Conservation (phyloP, 2,329 filamentous ascomycete species). For the Emergomyces pasteurianus region DNA sequence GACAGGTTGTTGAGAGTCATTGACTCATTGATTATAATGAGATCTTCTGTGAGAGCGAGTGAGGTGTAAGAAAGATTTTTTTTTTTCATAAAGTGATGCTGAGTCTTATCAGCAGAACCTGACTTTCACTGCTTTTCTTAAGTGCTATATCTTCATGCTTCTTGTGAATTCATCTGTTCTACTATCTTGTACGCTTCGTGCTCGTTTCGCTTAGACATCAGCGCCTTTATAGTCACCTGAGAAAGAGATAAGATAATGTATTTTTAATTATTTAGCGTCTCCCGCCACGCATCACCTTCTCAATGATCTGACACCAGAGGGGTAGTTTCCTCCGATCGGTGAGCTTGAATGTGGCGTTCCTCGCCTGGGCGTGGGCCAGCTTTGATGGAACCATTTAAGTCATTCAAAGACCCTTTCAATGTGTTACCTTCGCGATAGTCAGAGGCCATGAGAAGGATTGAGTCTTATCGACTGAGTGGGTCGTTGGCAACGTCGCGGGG, state of each 20-base stretch:
- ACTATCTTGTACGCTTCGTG: not conserved
- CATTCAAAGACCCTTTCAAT: not conserved
- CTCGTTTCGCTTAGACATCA: not conserved
- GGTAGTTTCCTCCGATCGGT: not conserved
- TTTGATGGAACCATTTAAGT: not conserved
- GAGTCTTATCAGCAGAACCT: not conserved
- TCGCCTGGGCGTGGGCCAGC: too few relatives aligned
- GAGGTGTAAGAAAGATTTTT: not conserved
- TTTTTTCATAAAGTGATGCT: not conserved
- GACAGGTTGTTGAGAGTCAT: not conserved
- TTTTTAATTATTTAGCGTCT: not conserved
- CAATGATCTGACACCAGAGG: not conserved
- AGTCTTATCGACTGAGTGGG: not conserved
- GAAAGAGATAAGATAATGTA: not conserved
- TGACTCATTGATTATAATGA: not conserved
- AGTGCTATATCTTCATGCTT: not conserved
- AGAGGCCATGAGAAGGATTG: not conserved
- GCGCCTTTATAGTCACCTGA: not conserved
- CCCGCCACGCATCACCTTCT: not conserved
- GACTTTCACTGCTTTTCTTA: not conserved
- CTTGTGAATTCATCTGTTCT: not conserved
- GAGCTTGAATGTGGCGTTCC: not conserved
- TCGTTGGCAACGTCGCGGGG: not conserved
- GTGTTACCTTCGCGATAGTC: not conserved
- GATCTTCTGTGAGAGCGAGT: not conserved